These are phyloP conservation scores for Russula sp. DNA, from an alignment of 768 basidiomycete species.

Conservation along the genomic window DNA sequence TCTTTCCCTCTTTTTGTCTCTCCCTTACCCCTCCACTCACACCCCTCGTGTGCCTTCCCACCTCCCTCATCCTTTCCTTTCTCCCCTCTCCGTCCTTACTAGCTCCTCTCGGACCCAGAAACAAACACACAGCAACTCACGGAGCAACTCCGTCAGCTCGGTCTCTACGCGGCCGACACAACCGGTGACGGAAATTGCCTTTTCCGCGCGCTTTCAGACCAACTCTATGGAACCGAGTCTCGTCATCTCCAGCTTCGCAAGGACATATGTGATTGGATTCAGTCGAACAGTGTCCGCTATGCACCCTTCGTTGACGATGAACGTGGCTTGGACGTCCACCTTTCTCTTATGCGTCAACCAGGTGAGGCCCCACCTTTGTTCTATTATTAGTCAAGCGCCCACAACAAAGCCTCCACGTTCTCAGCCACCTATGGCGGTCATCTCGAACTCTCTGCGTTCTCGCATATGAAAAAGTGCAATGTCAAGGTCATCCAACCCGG, in stretches of 20 bases:
- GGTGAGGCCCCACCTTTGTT: slow-evolving; percentile 44
- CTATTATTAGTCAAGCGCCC: slow-evolving; percentile 24
- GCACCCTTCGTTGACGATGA: slow-evolving; percentile 87
- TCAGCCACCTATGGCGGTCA: slow-evolving; percentile 89
- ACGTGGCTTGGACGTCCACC: slow-evolving; percentile 67
- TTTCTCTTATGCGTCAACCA: slow-evolving; percentile 74
- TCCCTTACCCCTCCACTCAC: neutral
- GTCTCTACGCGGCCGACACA: slow-evolving; percentile 84
- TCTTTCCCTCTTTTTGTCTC: slow-evolving; percentile 4
- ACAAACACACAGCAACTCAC: slow-evolving; percentile 65
- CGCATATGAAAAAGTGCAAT: slow-evolving; percentile 70
- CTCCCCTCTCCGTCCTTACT: neutral
- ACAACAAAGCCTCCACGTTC: slow-evolving; percentile 9
- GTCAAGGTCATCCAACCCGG: slow-evolving; percentile 94
- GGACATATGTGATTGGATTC: slow-evolving; percentile 83
- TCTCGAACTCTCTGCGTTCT: slow-evolving; percentile 89
- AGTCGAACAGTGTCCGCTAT: slow-evolving; percentile 63
- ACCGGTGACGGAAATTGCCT: slow-evolving; percentile 92
- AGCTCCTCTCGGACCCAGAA: slow-evolving; percentile 55
- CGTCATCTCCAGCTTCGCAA: slow-evolving; percentile 65
- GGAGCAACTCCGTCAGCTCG: slow-evolving; percentile 70
- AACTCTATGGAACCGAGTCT: slow-evolving; percentile 72
- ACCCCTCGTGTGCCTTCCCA: slow-evolving; percentile 18
- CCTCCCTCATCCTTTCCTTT: slow-evolving; percentile 5
- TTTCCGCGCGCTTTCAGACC: slow-evolving; percentile 87